Percentiles rank a stretch among this genome's conserved stretches.
Evolutionary conservation across 768 basidiomycete genomes (phyloP).

Genomic region (Leccinum boreale): DNA sequence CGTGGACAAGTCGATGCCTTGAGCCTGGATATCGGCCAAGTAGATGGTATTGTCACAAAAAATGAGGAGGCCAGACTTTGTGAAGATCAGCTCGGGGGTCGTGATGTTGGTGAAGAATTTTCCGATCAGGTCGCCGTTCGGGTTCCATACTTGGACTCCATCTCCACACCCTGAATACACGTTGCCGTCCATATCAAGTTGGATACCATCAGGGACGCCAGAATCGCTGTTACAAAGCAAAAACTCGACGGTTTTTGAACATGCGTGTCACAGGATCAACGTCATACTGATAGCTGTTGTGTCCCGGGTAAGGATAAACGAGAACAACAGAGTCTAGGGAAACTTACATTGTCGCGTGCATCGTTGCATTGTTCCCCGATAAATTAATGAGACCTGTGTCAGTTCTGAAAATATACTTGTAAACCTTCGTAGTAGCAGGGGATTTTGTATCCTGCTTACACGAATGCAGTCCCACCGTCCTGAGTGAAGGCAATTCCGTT

Average conservation of each 20-base stretch:
- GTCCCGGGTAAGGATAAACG: not conserved
- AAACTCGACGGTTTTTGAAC: not conserved
- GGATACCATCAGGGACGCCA: not conserved
- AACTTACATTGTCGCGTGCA: not conserved
- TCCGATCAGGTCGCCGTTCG: not conserved
- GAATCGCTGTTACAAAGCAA: not conserved
- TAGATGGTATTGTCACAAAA: not conserved
- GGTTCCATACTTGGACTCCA: not conserved
- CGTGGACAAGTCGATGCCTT: not conserved
- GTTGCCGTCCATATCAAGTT: not conserved
- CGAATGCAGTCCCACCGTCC: not conserved
- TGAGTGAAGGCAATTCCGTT: not conserved
- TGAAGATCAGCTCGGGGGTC: not conserved
- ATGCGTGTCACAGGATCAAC: not conserved
- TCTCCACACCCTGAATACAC: not conserved
- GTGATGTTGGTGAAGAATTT: not conserved
- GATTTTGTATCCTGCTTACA: not conserved
- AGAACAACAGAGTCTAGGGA: not conserved
- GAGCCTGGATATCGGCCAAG: not conserved
- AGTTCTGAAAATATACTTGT: not conserved
- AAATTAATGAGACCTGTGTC: not conserved
- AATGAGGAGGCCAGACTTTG: not conserved
- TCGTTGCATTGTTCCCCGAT: not conserved
- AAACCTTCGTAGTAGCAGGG: not conserved
- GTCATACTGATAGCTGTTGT: not conserved